phyloP scores from a whole-genome alignment of 495 filamentous ascomycete species.

The Podospora anserina region DNA sequence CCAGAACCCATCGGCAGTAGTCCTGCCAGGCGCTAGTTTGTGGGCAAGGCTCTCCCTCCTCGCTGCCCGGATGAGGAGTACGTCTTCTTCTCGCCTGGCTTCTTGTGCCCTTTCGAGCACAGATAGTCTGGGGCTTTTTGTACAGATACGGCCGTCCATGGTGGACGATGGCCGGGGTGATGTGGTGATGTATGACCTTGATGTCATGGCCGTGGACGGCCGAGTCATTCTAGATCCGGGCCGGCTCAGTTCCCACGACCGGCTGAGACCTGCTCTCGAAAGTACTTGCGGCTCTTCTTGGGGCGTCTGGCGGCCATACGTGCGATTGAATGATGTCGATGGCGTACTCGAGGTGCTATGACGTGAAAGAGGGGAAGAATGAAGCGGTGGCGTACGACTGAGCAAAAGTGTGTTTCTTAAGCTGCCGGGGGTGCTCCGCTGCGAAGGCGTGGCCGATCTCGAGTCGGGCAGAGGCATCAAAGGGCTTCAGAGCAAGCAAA shows the following conservation, averaged over 20 bases:
- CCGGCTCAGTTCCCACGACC: not conserved
- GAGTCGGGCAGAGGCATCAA: conserved; percentile 1
- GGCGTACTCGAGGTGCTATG: not conserved
- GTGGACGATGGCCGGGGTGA: not conserved
- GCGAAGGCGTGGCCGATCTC: not conserved
- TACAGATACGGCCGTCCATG: not conserved
- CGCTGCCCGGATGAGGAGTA: not conserved
- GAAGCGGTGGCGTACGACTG: not conserved
- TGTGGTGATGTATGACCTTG: not conserved
- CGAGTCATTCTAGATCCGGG: not conserved
- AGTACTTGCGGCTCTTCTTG: conserved; percentile 9
- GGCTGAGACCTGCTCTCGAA: not conserved
- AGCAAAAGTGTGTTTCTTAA: not conserved
- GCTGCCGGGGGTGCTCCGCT: not conserved
- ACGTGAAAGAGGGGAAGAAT: not conserved
- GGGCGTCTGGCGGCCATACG: conserved; percentile 6
- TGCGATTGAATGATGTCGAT: not conserved
- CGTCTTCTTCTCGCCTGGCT: not conserved
- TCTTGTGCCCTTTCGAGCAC: not conserved
- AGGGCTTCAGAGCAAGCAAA: not conserved
- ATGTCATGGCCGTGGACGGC: not conserved
- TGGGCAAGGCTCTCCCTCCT: conserved; percentile 8
- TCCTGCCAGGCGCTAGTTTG: not conserved
- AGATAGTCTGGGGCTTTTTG: not conserved
- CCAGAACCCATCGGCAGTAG: not conserved